Base-by-base conservation (phyloP, 352 stramenopile species). In the Globisporangium echinulatum region DNA sequence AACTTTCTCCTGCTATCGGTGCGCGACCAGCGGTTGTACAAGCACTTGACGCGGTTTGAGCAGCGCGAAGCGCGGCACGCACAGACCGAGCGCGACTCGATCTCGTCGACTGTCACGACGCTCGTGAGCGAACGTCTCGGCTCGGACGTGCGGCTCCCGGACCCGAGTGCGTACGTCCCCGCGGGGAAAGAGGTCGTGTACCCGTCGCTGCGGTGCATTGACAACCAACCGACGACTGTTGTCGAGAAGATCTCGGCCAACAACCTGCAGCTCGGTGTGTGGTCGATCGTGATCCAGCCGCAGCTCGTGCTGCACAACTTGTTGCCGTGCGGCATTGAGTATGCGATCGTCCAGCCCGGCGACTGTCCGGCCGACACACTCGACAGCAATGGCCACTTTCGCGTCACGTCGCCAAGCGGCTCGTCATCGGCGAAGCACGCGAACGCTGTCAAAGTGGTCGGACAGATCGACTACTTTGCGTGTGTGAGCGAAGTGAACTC, bases 271-370 rank as follows among this genome's bases (percentile, higher is more conserved):
- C 58, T 91, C 25, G 78, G 84, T 19, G 79, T 64, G 7, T 96
- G 85, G 84, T 85, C 72, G 40, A 67, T 96, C 40, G 84, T 87
- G 10, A 88, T 96, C 61, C 77, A 88, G 58, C 85, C 86, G 15
- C 86, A 96, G 62, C 52, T 96, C 36, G 66, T 90, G 39, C 62
- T 96, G 33, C 71, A 90, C 57, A 96, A 96, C 47, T 74, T 93
- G 44, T 67, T 96, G 49, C 86, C 86, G 13, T 93, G 84, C 37
- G 85, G 74, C 48, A 62, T 94, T 44, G 86, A 96, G 58, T 96
- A 94, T 61, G 75, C 69, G 4, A 89, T 96, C 61, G 86, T 96
- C 4, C 86, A 96, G 54, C 49, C 77, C 3, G 49, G 63, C 37
- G 86, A 96, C 66, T 93, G 85, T n/a, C 82, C 82, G 0, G 66